Evolutionary conservation across 2,329 filamentous ascomycete species (phyloP).

Genomic region (Fusarium temperatum): DNA sequence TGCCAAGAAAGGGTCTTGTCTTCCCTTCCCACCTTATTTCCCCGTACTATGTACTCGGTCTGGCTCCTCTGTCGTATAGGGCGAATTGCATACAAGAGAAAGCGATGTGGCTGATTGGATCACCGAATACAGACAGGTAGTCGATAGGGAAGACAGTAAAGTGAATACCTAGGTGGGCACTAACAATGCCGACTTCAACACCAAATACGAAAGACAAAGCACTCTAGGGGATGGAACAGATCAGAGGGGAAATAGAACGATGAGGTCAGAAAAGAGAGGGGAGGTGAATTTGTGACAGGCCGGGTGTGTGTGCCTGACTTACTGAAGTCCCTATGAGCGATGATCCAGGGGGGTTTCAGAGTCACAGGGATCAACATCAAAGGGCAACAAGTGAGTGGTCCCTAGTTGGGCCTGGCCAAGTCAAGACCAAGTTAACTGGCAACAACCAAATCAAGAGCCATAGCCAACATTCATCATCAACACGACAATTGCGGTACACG

Average conservation of each 20-base stretch:
- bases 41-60: background rate
- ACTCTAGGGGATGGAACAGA: background rate
- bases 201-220: background rate
- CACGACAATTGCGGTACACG: background rate
- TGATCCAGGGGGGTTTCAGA: slow-evolving; percentile 44
- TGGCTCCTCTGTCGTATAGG: slow-evolving; percentile 1
- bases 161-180: background rate
- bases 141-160: background rate
- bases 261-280: slow-evolving; percentile 19
- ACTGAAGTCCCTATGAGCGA: slow-evolving; percentile 2
- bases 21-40: slow-evolving; percentile 11
- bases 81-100: background rate
- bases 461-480: slow-evolving; percentile 9
- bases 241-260: slow-evolving; percentile 9
- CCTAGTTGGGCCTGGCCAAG: slow-evolving; percentile 4
- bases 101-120: slow-evolving; percentile 4
- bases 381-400: slow-evolving; percentile 21
- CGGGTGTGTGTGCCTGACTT: slow-evolving; percentile 14
- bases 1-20: slow-evolving; percentile 34
- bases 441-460: slow-evolving; percentile 12
- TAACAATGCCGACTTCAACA: slow-evolving; percentile 7
- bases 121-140: background rate
- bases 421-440: slow-evolving; percentile 2
- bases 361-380: slow-evolving; percentile 42
- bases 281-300: slow-evolving; percentile 2